Evolutionary conservation across 2,329 filamentous ascomycete genomes (phyloP), one percentile per base, ranked within the genome.

Genomic region (Pyricularia pennisetigena): DNA sequence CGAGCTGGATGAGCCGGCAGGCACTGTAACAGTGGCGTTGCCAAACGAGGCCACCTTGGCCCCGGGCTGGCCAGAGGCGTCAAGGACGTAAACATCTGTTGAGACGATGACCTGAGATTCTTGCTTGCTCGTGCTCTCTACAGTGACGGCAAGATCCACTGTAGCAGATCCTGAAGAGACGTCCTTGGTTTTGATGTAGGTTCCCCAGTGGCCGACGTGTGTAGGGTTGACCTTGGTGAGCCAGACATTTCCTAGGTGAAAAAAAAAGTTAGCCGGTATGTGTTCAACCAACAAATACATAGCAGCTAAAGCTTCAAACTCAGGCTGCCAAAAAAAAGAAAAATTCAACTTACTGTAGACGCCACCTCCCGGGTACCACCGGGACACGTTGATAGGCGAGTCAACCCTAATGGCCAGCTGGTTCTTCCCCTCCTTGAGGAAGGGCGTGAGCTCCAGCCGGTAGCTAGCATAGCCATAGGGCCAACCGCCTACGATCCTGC

Each of bases 361-460:
- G 1, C 83, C 83, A 28, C 76, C 83, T n/a, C 83, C 83, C 6
- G 83, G 83, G 70, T 85, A 86, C 82, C 82, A 86, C 14, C 83
- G 79, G 6, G 83, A 82, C 5, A 78, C 82, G 14, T 82, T 75
- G 0, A 78, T 64, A 0, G 79, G 75, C 69, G 85, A 84, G 66
- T 86, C 82, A 4, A 85, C 71, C 1, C 83, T 81, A 41, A 86
- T 81, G 3, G 83, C 83, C 0, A 85, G 74, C 26, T 76, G 69
- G 67, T 85, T 82, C 1, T 72, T 70, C 20, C 78, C 79, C 1
- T 71, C 69, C 68, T 75, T 72, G 16, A 76, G 65, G 68, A 81
- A 80, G 0, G 79, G 78, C 0, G 82, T 85, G 16, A 85, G 75
- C 68, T 85, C 80, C 1, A 85, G 75, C 4, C 81, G 81, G 70